Percentiles rank a stretch among this genome's conserved stretches.
Evolutionary conservation across 306 rosid species (phyloP).

Genomic region (Benincasa hispida): DNA sequence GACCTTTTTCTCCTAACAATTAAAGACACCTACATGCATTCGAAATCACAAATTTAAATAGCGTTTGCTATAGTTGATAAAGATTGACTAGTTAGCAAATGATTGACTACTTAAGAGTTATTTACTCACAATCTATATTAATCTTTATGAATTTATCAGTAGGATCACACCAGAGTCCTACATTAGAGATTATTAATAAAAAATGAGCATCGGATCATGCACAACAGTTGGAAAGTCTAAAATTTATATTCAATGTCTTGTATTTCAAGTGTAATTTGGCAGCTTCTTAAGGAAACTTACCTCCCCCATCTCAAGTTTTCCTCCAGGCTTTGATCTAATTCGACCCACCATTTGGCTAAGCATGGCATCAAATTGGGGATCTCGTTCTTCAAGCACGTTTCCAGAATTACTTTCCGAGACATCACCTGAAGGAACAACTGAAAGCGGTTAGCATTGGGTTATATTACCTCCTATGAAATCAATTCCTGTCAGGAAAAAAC

Average conservation of each 20-base stretch:
- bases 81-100: neutral
- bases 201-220: neutral
- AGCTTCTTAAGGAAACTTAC: conserved; percentile 28
- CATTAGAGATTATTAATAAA: neutral
- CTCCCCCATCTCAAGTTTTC: conserved; percentile 90
- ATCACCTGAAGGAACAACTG: conserved; percentile 31
- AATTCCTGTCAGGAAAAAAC: neutral
- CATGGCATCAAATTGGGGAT: conserved; percentile 71
- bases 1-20: neutral
- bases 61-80: neutral
- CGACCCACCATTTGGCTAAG: conserved; percentile 85
- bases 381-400: conserved; percentile 62
- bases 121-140: neutral
- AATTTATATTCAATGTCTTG: neutral
- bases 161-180: neutral
- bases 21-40: neutral
- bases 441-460: conserved; percentile 14
- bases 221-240: neutral
- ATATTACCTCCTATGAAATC: neutral
- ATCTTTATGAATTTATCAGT: neutral
- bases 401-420: conserved; percentile 25
- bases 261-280: neutral
- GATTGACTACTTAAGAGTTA: neutral
- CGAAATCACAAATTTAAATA: neutral
- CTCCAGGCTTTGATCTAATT: conserved; percentile 72